phyloP scores from a whole-genome alignment of 148 eudicot genomes.

The Arbutus unedo region DNA sequence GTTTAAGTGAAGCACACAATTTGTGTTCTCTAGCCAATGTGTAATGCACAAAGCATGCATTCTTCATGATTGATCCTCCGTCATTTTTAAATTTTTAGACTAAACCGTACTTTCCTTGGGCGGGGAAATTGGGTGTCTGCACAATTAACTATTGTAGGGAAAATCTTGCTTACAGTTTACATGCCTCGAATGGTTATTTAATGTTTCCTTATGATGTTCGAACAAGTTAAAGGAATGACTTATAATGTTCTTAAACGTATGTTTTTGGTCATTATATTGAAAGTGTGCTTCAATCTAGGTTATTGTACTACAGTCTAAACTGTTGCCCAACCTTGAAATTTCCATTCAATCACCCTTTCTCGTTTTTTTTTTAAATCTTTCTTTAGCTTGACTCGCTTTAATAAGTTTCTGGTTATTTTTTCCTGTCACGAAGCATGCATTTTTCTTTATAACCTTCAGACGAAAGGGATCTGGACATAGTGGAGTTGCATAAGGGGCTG shows the following conservation, averaged over 20 bases:
- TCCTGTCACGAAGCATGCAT: neutral
- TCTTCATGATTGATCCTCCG: neutral
- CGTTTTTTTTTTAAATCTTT: neutral
- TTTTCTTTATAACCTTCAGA: neutral
- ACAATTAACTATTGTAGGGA: neutral
- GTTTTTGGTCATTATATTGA: slow-evolving; percentile 1
- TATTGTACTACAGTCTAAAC: neutral
- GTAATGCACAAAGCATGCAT: neutral
- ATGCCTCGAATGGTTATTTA: neutral
- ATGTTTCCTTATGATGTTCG: neutral
- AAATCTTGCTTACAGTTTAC: neutral
- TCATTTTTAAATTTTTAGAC: neutral
- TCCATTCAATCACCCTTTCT: neutral
- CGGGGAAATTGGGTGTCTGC: neutral
- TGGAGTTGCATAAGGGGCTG: neutral
- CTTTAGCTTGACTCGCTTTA: neutral
- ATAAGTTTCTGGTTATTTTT: neutral
- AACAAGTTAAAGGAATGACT: neutral
- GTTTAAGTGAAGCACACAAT: neutral
- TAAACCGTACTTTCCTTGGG: neutral
- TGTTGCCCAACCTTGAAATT: neutral
- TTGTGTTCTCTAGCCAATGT: neutral
- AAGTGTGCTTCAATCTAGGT: neutral
- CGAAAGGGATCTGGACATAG: neutral
- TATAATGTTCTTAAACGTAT: neutral